Percentiles rank a stretch among this genome's conserved stretches.
phyloP scores from a whole-genome alignment of 2,329 filamentous ascomycete genomes.

The Colletotrichum paranaense region DNA sequence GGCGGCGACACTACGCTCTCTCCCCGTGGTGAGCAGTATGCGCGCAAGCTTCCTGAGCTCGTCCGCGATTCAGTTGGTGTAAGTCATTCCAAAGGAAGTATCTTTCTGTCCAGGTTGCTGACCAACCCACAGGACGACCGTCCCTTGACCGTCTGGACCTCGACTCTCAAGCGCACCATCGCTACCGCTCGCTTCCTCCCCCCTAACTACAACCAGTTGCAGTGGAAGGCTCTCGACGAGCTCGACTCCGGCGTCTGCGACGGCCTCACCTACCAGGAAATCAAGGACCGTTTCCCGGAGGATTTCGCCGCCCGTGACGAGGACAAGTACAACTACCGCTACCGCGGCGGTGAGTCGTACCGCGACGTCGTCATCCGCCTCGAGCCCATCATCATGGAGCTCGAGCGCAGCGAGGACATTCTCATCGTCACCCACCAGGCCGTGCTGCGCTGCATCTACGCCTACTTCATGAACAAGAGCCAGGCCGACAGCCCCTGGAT shows the following conservation, averaged over 20 bases:
- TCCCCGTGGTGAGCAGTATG: conserved; percentile 87
- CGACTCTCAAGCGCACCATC: conserved; percentile 82
- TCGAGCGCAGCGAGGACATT: conserved; percentile 95
- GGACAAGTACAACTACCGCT: conserved; percentile 99
- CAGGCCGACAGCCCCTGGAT: conserved; percentile 97
- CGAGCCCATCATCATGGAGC: conserved; percentile 99
- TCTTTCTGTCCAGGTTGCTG: background rate
- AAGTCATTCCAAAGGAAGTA: conserved; percentile 47
- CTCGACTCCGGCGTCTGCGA: conserved; percentile 97
- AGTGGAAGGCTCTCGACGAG: conserved; percentile 99
- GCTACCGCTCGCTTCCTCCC: conserved; percentile 89
- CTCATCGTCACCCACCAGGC: conserved; percentile 98
- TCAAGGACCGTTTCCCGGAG: conserved; percentile 89
- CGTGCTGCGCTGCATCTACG: conserved; percentile 95
- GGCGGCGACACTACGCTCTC: conserved; percentile 93
- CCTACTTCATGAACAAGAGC: conserved; percentile 98
- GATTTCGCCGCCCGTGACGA: conserved; percentile 96
- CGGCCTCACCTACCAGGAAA: conserved; percentile 94
- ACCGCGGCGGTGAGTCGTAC: conserved; percentile 94
- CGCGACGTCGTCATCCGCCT: conserved; percentile 97
- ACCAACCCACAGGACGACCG: conserved; percentile 63
- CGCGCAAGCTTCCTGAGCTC: conserved; percentile 83
- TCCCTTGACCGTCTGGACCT: conserved; percentile 72
- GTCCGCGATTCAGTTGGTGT: conserved; percentile 89
- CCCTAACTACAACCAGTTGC: conserved; percentile 87